phyloP scores from a whole-genome alignment of 345 rosid genomes.

The Acer saccharum region DNA sequence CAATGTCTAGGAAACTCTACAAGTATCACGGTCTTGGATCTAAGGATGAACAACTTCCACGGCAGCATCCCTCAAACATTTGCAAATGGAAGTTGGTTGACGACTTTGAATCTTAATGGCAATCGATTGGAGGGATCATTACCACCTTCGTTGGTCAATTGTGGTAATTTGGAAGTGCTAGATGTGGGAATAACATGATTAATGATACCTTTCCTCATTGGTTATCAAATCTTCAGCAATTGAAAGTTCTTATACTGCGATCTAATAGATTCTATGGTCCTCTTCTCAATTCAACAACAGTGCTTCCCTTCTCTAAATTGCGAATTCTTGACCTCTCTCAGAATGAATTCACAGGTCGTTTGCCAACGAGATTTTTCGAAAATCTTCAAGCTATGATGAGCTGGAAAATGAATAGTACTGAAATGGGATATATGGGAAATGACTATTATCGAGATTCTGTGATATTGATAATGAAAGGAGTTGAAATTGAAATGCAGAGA shows the following conservation, averaged over 20 bases:
- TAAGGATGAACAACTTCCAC: slow-evolving; percentile 1
- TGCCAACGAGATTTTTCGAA: too few species aligned
- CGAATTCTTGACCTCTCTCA: too few species aligned
- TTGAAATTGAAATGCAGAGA: neutral
- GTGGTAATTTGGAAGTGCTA: neutral
- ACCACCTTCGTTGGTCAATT: neutral
- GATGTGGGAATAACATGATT: neutral
- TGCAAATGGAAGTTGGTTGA: neutral
- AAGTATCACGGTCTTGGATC: neutral
- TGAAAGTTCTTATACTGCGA: neutral
- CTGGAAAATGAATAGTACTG: too few species aligned
- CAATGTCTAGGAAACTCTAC: neutral
- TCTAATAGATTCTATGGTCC: neutral
- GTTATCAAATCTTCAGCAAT: neutral
- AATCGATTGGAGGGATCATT: neutral
- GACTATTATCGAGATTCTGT: too few species aligned
- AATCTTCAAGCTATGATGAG: too few species aligned
- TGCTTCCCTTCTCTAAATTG: too few species aligned
- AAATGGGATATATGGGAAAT: too few species aligned
- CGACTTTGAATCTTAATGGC: neutral
- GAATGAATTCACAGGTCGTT: too few species aligned
- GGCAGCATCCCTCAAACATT: slow-evolving; percentile 8
- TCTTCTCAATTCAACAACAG: neutral
- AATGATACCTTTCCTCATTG: neutral
- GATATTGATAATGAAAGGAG: too few species aligned